phyloP scores from a whole-genome alignment of 768 basidiomycete species.

The Sarcodon aspratus region DNA sequence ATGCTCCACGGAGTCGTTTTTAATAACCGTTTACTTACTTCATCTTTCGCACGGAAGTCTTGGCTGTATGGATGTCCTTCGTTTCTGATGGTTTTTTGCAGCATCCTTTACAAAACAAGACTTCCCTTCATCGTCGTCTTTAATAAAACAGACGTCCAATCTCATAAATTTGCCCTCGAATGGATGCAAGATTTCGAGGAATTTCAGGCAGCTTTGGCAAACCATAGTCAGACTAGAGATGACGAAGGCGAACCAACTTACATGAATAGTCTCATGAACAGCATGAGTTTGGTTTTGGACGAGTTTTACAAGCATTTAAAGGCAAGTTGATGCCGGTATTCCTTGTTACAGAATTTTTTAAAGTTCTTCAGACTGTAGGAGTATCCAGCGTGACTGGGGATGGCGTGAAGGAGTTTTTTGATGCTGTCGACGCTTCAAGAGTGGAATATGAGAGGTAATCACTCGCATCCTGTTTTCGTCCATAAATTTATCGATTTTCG shows the following conservation, averaged over 20 bases:
- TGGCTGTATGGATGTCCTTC: background rate
- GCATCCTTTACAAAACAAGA: conserved; percentile 96
- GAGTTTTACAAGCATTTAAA: conserved; percentile 97
- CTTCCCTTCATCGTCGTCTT: conserved; percentile 96
- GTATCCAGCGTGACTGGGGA: conserved; percentile 95
- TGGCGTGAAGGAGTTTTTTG: conserved; percentile 85
- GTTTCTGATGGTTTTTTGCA: conserved; percentile 15
- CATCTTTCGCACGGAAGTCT: background rate
- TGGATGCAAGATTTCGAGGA: conserved; percentile 99
- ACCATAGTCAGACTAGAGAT: conserved; percentile 55
- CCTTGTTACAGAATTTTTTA: background rate
- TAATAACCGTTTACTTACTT: background rate
- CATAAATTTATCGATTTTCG: background rate
- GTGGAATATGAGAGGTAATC: conserved; percentile 82
- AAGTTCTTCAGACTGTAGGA: conserved; percentile 67
- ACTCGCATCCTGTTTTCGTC: background rate
- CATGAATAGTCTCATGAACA: conserved; percentile 98
- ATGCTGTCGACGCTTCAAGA: conserved; percentile 80
- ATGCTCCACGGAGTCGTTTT: conserved; percentile 1
- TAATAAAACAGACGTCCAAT: conserved; percentile 93
- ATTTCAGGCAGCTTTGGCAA: conserved; percentile 80
- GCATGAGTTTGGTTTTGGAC: conserved; percentile 95
- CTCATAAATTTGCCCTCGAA: conserved; percentile 85
- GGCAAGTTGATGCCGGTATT: conserved; percentile 30
- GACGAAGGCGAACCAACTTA: conserved; percentile 89